phyloP scores from a whole-genome alignment of 306 rosid genomes.

The Malus asiatica region DNA sequence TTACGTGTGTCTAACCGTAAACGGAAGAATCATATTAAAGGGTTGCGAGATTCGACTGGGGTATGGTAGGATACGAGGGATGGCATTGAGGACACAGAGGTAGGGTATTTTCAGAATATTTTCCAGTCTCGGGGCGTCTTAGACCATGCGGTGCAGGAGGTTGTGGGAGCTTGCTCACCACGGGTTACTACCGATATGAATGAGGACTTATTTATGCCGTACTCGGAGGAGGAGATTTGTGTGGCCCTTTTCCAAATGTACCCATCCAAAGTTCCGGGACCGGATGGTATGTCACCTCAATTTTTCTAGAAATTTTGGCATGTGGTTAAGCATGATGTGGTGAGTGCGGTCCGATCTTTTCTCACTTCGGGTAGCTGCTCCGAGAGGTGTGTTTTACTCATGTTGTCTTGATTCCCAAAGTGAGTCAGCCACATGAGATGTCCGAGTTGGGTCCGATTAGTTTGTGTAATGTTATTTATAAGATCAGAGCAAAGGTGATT shows the following conservation, averaged over 20 bases:
- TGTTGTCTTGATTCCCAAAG: no score
- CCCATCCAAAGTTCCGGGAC: background rate
- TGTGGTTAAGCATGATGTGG: background rate
- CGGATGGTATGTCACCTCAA: background rate
- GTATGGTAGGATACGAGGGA: background rate
- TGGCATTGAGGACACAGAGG: background rate
- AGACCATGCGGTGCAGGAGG: accelerated
- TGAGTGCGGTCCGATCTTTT: accelerated
- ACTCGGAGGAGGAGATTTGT: background rate
- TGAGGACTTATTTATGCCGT: no score
- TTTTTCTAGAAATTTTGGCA: background rate
- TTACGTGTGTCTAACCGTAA: background rate
- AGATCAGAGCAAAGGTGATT: no score
- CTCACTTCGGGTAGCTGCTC: no score
- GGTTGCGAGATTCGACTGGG: background rate
- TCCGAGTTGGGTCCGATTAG: accelerated
- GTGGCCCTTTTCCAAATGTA: background rate
- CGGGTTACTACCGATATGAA: accelerated
- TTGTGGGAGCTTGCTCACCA: accelerated
- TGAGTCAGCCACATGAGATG: no score
- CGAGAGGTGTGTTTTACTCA: no score
- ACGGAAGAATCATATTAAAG: no score
- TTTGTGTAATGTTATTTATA: no score
- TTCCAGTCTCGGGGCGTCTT: accelerated
- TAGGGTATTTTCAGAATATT: no score